Evolutionary conservation across 2,329 filamentous ascomycete species (phyloP), one percentile per base, ranked within the genome.

Genomic region (Paracoccidioides brasiliensis): DNA sequence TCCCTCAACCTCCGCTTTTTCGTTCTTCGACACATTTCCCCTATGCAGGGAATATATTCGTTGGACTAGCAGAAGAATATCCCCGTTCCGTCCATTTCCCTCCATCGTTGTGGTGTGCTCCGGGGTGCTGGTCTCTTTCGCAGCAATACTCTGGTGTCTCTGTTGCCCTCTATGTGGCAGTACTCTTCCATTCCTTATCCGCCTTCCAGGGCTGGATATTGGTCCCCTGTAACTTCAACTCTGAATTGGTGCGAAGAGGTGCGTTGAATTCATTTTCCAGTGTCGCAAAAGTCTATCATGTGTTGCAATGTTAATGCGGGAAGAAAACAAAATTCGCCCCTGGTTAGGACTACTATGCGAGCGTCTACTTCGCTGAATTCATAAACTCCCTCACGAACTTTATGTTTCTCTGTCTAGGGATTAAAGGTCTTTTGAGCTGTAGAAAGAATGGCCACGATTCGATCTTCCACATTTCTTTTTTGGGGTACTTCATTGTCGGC

Each of bases 181-280:
- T 32, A 15, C 37, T 33, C 43, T 5, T 49, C 41, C 33, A 48
- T 54, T 60, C 69, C 70, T 22, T 72, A 72, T 57, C 77, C 78
- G 12, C 69, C 77, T 35, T 66, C 75, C 55, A 73, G 75, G 64
- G 63, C 70, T 40, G 83, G 83, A 15, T 81, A 80, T 66, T 88
- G 85, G 84, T 79, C 77, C 4, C 80, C 83, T 32, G 81, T 85
- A 55, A 88, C 85, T 1, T 83, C 82, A 8, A 88, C 85, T 0
- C 64, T 88, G 50, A 88, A 90, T 68, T 90, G 86, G 79, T 90
- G 86, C 66, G 86, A 90, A 76, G 86, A 89, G 77, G 84, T 83
- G 68, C 59, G 68, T 58, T 44, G 32, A 7, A 5, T 28, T 22
- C 15, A 3, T n/a, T 32, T 32, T 37, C 40, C 55, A 32, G 28